These are phyloP conservation scores for Colletotrichum sp. DNA, from an alignment of 2,329 filamentous ascomycete species.

Conservation along the genomic window DNA sequence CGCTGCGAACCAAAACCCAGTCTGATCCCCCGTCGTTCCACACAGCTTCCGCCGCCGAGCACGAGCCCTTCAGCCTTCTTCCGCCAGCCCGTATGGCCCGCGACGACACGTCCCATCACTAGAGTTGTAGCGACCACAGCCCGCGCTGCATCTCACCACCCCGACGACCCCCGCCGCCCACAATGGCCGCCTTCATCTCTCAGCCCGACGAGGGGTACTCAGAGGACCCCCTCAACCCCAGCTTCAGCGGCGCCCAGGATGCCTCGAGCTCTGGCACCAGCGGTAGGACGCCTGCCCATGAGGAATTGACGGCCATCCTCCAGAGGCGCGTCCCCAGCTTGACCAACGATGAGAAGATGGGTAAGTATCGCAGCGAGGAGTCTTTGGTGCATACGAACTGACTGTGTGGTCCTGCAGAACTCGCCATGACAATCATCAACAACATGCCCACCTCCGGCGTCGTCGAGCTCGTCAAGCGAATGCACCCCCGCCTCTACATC, in stretches of 20 bases:
- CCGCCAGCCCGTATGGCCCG: slow-evolving; percentile 8
- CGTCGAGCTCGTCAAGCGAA: slow-evolving; percentile 77
- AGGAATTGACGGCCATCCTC: neutral
- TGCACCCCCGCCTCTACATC: slow-evolving; percentile 87
- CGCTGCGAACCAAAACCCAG: neutral
- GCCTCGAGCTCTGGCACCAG: slow-evolving; percentile 28
- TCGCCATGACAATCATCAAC: slow-evolving; percentile 79
- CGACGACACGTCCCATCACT: neutral
- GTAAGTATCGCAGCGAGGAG: slow-evolving; percentile 36
- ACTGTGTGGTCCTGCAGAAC: slow-evolving; percentile 57
- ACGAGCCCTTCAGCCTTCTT: slow-evolving; percentile 7
- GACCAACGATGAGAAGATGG: slow-evolving; percentile 40
- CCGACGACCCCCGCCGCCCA: neutral
- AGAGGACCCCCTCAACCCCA: slow-evolving; percentile 68
- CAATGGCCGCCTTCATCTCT: slow-evolving; percentile 34
- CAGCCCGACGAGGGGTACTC: slow-evolving; percentile 87
- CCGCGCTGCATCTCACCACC: neutral
- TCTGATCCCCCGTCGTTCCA: neutral
- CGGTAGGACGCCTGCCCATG: slow-evolving; percentile 19
- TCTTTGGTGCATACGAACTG: neutral
- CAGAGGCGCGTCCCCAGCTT: neutral
- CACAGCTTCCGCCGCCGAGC: neutral
- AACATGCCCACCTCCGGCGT: slow-evolving; percentile 82
- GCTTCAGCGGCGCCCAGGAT: slow-evolving; percentile 31
- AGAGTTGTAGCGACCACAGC: slow-evolving; percentile 1